Evolutionary conservation across 169 alveolate species (phyloP).

Genomic region (Miamiensis avidus): DNA sequence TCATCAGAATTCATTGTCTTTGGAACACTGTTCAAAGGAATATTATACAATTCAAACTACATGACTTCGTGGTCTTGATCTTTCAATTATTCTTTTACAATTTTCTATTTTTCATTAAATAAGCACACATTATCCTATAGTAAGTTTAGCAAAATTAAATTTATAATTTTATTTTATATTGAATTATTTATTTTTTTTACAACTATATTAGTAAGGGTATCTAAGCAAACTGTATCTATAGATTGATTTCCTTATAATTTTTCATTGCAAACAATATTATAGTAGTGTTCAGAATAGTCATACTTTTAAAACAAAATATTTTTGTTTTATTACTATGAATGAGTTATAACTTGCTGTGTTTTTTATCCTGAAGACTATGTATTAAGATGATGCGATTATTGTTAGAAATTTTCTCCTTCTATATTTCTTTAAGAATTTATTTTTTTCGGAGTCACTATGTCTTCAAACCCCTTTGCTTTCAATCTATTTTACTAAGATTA

Average conservation of each 20-base stretch:
- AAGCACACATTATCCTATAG: slow-evolving; percentile 59
- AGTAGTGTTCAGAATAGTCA: background rate
- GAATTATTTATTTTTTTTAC: background rate
- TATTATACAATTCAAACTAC: slow-evolving; percentile 1
- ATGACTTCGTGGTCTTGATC: background rate
- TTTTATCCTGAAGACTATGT: no score
- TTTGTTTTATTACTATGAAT: no score
- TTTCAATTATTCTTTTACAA: slow-evolving; percentile 1
- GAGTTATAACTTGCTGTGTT: no score
- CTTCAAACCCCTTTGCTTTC: no score
- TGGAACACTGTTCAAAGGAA: slow-evolving; percentile 52
- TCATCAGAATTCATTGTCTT: slow-evolving; percentile 23
- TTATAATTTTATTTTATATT: background rate
- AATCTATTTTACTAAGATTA: no score
- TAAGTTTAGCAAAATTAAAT: slow-evolving; percentile 27
- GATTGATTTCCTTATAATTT: background rate
- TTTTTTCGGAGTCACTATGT: background rate
- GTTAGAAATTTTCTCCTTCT: background rate
- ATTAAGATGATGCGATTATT: background rate
- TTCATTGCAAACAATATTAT: background rate
- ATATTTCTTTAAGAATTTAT: background rate
- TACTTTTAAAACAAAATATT: background rate
- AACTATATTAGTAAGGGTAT: slow-evolving; percentile 9
- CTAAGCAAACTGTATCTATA: slow-evolving; percentile 6
- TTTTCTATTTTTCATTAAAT: slow-evolving; percentile 26